Conservation (phyloP, 2,329 filamentous ascomycete genomes). For the Microsporum audouinii region DNA sequence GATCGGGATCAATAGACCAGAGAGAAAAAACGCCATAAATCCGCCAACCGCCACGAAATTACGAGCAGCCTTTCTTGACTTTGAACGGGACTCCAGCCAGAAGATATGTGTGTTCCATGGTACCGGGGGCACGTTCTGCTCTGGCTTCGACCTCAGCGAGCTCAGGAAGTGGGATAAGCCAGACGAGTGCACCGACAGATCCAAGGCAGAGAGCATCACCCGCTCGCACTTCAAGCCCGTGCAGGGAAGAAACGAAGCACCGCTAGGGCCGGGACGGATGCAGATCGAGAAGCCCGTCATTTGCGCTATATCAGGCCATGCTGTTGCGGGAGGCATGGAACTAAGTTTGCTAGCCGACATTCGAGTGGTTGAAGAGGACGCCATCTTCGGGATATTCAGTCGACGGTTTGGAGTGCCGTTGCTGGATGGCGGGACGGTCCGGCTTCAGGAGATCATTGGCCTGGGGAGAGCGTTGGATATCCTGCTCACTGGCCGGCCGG, state of each 20-base stretch:
- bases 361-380: slow-evolving; percentile 43
- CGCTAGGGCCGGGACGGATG: slow-evolving; percentile 44
- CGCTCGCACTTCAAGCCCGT: slow-evolving; percentile 23
- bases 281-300: slow-evolving; percentile 43
- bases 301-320: slow-evolving; percentile 41
- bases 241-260: slow-evolving; percentile 32
- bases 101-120: slow-evolving; percentile 45
- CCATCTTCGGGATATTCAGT: slow-evolving; percentile 47
- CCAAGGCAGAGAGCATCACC: slow-evolving; percentile 7
- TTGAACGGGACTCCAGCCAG: slow-evolving; percentile 40
- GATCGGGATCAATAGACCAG: slow-evolving; percentile 44
- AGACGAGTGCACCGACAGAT: not conserved
- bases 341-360: slow-evolving; percentile 44
- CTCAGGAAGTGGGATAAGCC: slow-evolving; percentile 23
- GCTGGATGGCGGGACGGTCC: slow-evolving; percentile 44
- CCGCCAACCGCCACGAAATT: slow-evolving; percentile 38
- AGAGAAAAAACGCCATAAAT: slow-evolving; percentile 44
- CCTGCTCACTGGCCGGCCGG: slow-evolving; percentile 44
- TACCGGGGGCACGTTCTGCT: slow-evolving; percentile 40
- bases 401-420: slow-evolving; percentile 43
- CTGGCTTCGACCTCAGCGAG: slow-evolving; percentile 43
- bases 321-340: slow-evolving; percentile 46
- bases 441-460: slow-evolving; percentile 42
- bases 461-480: slow-evolving; percentile 45
- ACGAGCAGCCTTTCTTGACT: slow-evolving; percentile 38